A percentile compares a stretch with the other conserved stretches of the same genome.
These are phyloP conservation scores for Hanseniaspora valbyensis DNA, from an alignment of 805 yeast species.

Conservation along the genomic window DNA sequence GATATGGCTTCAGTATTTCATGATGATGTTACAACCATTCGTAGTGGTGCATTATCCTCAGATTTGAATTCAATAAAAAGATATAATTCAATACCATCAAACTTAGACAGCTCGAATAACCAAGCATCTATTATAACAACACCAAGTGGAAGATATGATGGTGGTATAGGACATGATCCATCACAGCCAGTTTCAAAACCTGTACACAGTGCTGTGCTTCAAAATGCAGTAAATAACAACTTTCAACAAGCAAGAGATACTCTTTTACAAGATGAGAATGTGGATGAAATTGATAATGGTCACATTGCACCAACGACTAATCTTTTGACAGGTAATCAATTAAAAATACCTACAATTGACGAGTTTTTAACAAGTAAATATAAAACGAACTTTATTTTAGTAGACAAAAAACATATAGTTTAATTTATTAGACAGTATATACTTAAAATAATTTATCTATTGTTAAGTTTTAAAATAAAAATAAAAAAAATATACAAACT, in stretches of 20 bases:
- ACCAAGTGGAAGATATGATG: slow-evolving; percentile 5
- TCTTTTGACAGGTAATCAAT: slow-evolving; percentile 20
- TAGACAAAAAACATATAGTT: neutral
- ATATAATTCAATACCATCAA: slow-evolving; percentile 11
- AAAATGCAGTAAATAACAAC: neutral
- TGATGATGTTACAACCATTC: slow-evolving; percentile 39
- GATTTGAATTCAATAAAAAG: slow-evolving; percentile 2
- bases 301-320: slow-evolving; percentile 14
- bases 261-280: slow-evolving; percentile 1
- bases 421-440: no score
- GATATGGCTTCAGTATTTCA: slow-evolving; percentile 56
- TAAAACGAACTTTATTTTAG: slow-evolving; percentile 2
- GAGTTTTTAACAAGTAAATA: slow-evolving; percentile 28
- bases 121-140: neutral
- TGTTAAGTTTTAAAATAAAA: no score
- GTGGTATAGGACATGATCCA: neutral
- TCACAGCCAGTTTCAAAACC: neutral
- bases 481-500: no score
- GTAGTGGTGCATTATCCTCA: neutral
- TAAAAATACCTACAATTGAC: slow-evolving; percentile 33
- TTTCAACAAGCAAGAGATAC: neutral
- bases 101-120: neutral
- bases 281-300: neutral
- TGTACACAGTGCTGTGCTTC: neutral
- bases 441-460: no score